These are phyloP conservation scores for Solanum lycopersicoides DNA, from an alignment of 257 asterid genomes.

Conservation along the genomic window DNA sequence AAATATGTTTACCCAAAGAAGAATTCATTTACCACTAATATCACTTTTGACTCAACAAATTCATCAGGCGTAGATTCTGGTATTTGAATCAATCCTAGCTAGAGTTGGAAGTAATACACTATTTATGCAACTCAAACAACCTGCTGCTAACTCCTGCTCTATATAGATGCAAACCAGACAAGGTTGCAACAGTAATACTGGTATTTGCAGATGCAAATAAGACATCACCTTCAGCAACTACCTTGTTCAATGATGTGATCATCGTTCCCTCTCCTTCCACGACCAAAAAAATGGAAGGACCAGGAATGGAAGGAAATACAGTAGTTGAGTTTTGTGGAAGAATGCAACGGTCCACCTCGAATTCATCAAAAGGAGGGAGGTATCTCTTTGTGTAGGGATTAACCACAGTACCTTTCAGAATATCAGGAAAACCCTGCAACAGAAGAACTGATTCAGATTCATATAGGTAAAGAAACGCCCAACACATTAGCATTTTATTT, in stretches of 20 bases:
- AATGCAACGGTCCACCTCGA: conserved; percentile 84
- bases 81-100: background rate
- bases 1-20: background rate
- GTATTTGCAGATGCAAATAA: conserved; percentile 55
- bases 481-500: background rate
- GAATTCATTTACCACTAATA: background rate
- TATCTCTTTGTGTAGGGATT: conserved; percentile 52
- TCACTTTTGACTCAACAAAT: background rate
- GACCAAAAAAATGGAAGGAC: conserved; percentile 70
- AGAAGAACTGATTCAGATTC: background rate
- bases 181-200: conserved; percentile 26
- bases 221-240: conserved; percentile 58
- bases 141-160: conserved; percentile 80
- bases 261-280: conserved; percentile 52
- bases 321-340: conserved; percentile 48
- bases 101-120: background rate
- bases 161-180: conserved; percentile 38
- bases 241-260: conserved; percentile 14
- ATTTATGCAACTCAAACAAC: conserved; percentile 19
- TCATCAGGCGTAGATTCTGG: background rate
- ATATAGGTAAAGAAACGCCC: background rate
- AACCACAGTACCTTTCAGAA: conserved; percentile 48
- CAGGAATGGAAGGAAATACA: conserved; percentile 41
- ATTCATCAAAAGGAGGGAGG: conserved; percentile 81
- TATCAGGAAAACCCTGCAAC: conserved; percentile 63